A percentile compares a stretch with the other conserved stretches of the same genome.
These are phyloP conservation scores for Lasiosphaeria hispida DNA, from an alignment of 495 filamentous ascomycete genomes.

Conservation along the genomic window DNA sequence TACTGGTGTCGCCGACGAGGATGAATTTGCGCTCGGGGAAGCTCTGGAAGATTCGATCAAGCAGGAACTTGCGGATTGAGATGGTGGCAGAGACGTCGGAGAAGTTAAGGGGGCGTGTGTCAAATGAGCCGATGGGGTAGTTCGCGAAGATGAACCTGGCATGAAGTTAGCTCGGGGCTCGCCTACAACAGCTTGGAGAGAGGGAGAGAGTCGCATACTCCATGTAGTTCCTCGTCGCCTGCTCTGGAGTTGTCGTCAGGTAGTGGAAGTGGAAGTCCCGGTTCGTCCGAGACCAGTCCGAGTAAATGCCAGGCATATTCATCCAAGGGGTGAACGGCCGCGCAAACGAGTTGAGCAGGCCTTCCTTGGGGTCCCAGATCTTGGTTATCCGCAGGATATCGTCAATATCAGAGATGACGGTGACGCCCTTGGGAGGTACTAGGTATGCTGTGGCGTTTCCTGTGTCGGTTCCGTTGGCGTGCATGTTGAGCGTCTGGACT, in stretches of 20 bases:
- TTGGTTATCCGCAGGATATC: slow-evolving; percentile 81
- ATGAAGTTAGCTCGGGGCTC: background rate
- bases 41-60: slow-evolving; percentile 69
- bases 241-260: slow-evolving; percentile 79
- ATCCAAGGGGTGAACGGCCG: slow-evolving; percentile 67
- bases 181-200: too few species aligned
- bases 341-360: slow-evolving; percentile 74
- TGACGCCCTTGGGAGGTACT: slow-evolving; percentile 63
- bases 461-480: slow-evolving; percentile 57
- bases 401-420: slow-evolving; percentile 72
- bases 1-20: slow-evolving; percentile 73
- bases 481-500: slow-evolving; percentile 65
- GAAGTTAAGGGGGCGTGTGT: slow-evolving; percentile 77
- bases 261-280: slow-evolving; percentile 76
- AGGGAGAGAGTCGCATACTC: background rate
- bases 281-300: slow-evolving; percentile 60
- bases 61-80: slow-evolving; percentile 63
- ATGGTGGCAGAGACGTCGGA: slow-evolving; percentile 69
- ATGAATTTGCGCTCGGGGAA: slow-evolving; percentile 74
- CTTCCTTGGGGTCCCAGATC: slow-evolving; percentile 71
- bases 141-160: slow-evolving; percentile 43
- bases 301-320: slow-evolving; percentile 75
- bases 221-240: slow-evolving; percentile 65
- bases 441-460: slow-evolving; percentile 78
- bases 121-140: slow-evolving; percentile 67